Conservation (phyloP, 2,329 filamentous ascomycete species). For the Trichoderma citrinoviride region DNA sequence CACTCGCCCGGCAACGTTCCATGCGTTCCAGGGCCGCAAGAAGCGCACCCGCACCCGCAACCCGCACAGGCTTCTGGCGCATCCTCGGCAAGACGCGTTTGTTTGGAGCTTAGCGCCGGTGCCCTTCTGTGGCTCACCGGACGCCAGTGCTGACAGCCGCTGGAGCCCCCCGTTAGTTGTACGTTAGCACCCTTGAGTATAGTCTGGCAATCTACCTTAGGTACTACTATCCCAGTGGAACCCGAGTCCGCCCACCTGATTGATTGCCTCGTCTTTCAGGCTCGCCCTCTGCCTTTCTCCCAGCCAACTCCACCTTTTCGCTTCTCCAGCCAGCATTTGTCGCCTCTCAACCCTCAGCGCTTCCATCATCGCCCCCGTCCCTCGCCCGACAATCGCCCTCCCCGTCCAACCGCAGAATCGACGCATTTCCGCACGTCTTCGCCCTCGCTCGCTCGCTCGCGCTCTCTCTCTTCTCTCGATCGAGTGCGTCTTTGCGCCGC, state of each 20-base stretch:
- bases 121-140: constrained; percentile 10
- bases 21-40: neutral
- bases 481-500: neutral
- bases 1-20: constrained; percentile 4
- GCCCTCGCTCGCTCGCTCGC: neutral
- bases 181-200: too few relatives aligned
- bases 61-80: neutral
- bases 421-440: neutral
- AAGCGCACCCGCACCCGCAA: too few relatives aligned
- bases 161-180: neutral
- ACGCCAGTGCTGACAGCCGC: constrained; percentile 10
- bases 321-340: constrained; percentile 20
- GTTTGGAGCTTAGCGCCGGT: constrained; percentile 18
- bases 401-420: neutral
- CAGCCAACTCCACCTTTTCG: constrained; percentile 23
- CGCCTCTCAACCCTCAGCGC: constrained; percentile 5
- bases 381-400: constrained; percentile 17
- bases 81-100: constrained; percentile 13
- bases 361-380: constrained; percentile 11
- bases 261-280: constrained; percentile 37
- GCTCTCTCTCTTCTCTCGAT: too few relatives aligned
- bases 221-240: too few relatives aligned
- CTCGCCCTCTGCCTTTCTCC: constrained; percentile 24
- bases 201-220: too few relatives aligned
- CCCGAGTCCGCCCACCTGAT: constrained; percentile 12